Conservation (phyloP, 768 basidiomycete species). For the Scleroderma bovista region DNA sequence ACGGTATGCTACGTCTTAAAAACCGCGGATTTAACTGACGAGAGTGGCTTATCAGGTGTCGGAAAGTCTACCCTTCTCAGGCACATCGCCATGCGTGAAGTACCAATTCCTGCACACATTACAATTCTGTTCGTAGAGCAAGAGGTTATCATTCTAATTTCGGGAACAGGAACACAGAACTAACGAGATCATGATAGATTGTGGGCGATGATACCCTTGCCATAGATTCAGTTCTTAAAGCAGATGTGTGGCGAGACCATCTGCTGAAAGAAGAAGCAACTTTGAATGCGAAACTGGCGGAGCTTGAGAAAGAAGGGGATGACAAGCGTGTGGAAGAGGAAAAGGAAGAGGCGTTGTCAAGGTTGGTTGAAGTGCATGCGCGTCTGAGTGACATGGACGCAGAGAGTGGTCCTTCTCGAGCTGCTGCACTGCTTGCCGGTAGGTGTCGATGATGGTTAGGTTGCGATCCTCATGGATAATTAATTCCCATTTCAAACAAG, state of each 20-base stretch:
- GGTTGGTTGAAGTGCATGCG: conserved; percentile 85
- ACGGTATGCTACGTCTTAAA: conserved; percentile 38
- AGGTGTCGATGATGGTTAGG: conserved; percentile 5
- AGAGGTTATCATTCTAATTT: conserved; percentile 50
- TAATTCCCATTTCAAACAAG: conserved; percentile 29
- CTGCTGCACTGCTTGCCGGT: conserved; percentile 86
- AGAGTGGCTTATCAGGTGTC: conserved; percentile 49
- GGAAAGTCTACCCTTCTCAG: conserved; percentile 96
- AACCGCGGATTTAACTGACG: neutral
- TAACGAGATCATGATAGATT: conserved; percentile 46
- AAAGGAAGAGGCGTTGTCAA: conserved; percentile 74
- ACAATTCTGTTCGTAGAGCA: conserved; percentile 98
- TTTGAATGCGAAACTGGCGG: conserved; percentile 67
- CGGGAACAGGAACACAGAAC: neutral
- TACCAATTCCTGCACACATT: conserved; percentile 90
- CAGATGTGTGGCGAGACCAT: conserved; percentile 98
- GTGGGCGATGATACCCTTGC: conserved; percentile 91
- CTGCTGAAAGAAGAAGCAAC: conserved; percentile 77
- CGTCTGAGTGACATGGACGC: conserved; percentile 97
- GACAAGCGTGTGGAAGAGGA: conserved; percentile 80
- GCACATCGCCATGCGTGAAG: conserved; percentile 91
- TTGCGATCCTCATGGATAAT: neutral
- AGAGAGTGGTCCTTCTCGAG: conserved; percentile 92
- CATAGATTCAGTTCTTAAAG: conserved; percentile 93
- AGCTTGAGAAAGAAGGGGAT: conserved; percentile 68